These are phyloP conservation scores for Barnettozyma vustinii DNA, from an alignment of 805 yeast genomes.

Conservation along the genomic window DNA sequence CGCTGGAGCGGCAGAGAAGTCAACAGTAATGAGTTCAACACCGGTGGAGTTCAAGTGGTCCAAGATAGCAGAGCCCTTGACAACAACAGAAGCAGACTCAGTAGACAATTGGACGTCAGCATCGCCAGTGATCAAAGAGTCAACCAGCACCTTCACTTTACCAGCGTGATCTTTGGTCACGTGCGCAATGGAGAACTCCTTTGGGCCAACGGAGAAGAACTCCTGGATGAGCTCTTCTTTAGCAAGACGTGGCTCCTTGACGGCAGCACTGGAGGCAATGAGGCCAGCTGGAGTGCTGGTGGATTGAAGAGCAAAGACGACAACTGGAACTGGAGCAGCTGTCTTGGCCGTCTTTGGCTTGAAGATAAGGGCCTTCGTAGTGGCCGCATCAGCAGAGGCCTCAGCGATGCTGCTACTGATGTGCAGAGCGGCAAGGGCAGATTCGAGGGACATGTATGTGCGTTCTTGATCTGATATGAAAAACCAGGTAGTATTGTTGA, in stretches of 20 bases:
- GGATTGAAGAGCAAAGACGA: conserved; percentile 67
- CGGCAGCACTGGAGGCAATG: conserved; percentile 62
- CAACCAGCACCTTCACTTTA: conserved; percentile 56
- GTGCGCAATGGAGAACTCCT: conserved; percentile 57
- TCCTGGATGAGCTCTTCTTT: conserved; percentile 70
- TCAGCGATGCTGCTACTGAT: conserved; percentile 45
- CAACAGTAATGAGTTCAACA: conserved; percentile 50
- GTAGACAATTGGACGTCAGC: conserved; percentile 38
- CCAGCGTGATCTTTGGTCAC: conserved; percentile 41
- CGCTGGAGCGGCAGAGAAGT: conserved; percentile 41
- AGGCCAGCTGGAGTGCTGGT: conserved; percentile 64
- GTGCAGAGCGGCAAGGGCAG: conserved; percentile 56
- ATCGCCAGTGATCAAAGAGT: conserved; percentile 40
- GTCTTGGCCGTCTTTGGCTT: conserved; percentile 88
- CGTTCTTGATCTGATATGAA: not conserved
- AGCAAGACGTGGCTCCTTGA: conserved; percentile 85
- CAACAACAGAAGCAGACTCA: conserved; percentile 44
- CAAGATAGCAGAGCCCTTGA: conserved; percentile 41
- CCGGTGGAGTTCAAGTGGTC: conserved; percentile 46
- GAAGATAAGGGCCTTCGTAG: conserved; percentile 75
- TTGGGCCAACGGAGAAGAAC: conserved; percentile 51
- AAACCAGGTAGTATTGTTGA: no score
- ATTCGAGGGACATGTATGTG: conserved; percentile 62
- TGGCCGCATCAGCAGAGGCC: conserved; percentile 42
- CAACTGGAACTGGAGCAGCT: conserved; percentile 71